A percentile compares a stretch with the other conserved stretches of the same genome.
Evolutionary conservation across 2,329 filamentous ascomycete genomes (phyloP).

Genomic region (Pseudogymnoascus verrucosus): DNA sequence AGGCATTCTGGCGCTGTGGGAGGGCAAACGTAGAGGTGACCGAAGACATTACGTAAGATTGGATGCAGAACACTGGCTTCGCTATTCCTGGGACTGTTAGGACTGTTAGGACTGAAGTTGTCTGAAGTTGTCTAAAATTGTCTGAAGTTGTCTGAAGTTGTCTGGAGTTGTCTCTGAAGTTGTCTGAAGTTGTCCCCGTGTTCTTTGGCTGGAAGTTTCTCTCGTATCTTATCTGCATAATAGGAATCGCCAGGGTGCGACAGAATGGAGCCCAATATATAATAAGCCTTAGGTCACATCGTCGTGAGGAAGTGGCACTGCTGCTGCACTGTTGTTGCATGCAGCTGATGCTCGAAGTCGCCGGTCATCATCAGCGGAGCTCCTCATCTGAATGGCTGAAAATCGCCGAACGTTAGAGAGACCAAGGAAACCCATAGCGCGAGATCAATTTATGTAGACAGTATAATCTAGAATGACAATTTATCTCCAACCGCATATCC

Average conservation of each 20-base stretch:
- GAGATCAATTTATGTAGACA: neutral
- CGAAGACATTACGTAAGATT: constrained; percentile 10
- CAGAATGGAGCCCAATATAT: constrained; percentile 10
- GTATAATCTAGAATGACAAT: constrained; percentile 9
- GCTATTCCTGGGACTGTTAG: neutral
- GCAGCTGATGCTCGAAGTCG: constrained; percentile 9
- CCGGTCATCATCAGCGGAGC: constrained; percentile 3
- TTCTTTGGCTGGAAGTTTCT: neutral
- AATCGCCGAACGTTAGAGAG: constrained; percentile 5
- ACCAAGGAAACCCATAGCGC: constrained; percentile 5
- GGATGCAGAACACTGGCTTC: constrained; percentile 3
- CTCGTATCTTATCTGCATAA: neutral
- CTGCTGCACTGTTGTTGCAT: neutral
- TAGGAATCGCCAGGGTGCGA: constrained; percentile 7
- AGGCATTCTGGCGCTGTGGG: constrained; percentile 7
- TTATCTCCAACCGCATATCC: constrained; percentile 9
- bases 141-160: neutral
- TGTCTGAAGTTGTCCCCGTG: neutral
- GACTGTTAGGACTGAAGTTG: neutral
- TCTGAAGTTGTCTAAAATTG: neutral
- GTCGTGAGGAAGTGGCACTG: neutral
- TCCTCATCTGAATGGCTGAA: constrained; percentile 11
- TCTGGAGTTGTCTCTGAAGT: neutral
- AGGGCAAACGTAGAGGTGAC: neutral
- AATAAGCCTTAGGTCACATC: constrained; percentile 7